phyloP scores from a whole-genome alignment of 177 flowering plant species.

The Vitis hybrid region DNA sequence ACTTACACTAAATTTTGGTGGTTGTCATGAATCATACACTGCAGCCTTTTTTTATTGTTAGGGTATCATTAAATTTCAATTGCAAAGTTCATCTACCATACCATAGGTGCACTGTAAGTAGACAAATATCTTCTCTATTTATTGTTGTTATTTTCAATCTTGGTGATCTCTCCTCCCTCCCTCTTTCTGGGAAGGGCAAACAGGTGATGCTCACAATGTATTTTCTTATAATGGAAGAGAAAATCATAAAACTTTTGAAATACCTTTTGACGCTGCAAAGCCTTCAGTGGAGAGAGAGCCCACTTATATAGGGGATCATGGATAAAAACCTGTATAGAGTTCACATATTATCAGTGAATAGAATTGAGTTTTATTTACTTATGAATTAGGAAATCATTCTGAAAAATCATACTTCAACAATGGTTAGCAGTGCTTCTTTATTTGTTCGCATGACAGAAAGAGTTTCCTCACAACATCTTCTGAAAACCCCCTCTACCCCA shows the following conservation, averaged over 20 bases:
- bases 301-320: slow-evolving; percentile 98
- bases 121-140: not conserved
- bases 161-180: no score
- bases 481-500: slow-evolving; percentile 93
- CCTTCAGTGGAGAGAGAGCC: slow-evolving; percentile 97
- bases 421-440: slow-evolving; percentile 93
- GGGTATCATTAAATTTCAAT: not conserved
- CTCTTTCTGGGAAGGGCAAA: not conserved
- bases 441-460: slow-evolving; percentile 93
- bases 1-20: no score
- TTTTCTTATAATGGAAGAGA: not conserved
- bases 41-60: not conserved
- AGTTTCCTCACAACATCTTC: slow-evolving; percentile 97
- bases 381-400: not conserved
- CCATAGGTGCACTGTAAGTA: not conserved
- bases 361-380: not conserved
- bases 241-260: not conserved
- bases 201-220: not conserved
- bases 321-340: slow-evolving; percentile 78
- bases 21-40: not conserved
- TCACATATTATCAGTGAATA: not conserved
- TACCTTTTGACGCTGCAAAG: slow-evolving; percentile 98
- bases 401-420: slow-evolving; percentile 66
- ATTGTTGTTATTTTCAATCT: not conserved
- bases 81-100: not conserved